Conservation (phyloP, 2,329 filamentous ascomycete genomes). For the Fusarium lateritium region DNA sequence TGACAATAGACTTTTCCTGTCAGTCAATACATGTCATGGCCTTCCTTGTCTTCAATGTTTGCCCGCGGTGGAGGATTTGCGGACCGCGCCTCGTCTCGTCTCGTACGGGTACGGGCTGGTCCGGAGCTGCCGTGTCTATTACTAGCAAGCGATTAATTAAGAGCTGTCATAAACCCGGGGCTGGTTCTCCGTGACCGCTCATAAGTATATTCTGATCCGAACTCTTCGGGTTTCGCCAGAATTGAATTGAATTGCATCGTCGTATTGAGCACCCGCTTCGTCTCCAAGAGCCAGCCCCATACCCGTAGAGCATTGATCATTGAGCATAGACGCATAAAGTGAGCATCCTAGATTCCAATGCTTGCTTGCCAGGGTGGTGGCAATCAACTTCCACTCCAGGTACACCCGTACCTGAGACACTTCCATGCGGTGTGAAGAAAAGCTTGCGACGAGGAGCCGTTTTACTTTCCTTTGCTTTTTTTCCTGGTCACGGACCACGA, state of each 20-base stretch:
- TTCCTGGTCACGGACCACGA: conserved; percentile 30
- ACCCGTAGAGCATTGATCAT: conserved; percentile 11
- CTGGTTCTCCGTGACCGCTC: conserved; percentile 18
- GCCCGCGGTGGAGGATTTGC: conserved; percentile 19
- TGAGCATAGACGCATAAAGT: conserved; percentile 36
- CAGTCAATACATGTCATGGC: too few species aligned
- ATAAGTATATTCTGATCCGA: conserved; percentile 8
- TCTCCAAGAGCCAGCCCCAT: conserved; percentile 27
- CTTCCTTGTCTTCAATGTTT: conserved; percentile 15
- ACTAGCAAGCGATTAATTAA: conserved; percentile 10
- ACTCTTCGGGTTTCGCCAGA: conserved; percentile 38
- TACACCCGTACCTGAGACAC: conserved; percentile 39
- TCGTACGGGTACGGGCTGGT: conserved; percentile 26
- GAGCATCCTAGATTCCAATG: conserved; percentile 28
- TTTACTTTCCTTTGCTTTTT: conserved; percentile 40
- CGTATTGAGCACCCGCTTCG: conserved; percentile 36
- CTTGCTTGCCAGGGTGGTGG: conserved; percentile 13
- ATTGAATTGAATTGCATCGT: conserved; percentile 30
- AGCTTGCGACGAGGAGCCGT: conserved; percentile 31
- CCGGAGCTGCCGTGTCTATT: conserved; percentile 35
- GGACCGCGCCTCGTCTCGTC: conserved; percentile 33
- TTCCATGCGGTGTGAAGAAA: conserved; percentile 36
- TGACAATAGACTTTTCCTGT: conserved; percentile 23
- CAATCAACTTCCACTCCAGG: conserved; percentile 20
- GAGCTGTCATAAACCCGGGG: conserved; percentile 1